Evolutionary conservation across 2,329 filamentous ascomycete genomes (phyloP), one percentile per base, ranked within the genome.

Genomic region (Aspergillus udagawae): DNA sequence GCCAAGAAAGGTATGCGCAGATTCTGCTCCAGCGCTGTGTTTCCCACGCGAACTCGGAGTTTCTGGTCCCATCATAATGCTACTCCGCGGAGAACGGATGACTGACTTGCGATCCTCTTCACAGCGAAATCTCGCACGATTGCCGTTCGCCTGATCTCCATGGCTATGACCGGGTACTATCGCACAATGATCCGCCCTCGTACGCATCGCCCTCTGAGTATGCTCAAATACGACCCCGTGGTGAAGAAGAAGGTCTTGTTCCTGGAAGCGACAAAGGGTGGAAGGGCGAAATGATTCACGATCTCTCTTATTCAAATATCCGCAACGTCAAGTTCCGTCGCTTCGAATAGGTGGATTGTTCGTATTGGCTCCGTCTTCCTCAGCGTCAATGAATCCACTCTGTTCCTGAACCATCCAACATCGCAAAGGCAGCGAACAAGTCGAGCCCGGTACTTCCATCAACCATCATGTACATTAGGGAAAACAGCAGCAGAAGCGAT

Each of bases 151-250:
- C 88, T 99, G 65, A 82, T 99, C 75, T 96, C 92, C 63, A 99
- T 99, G 94, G 94, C 94, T 74, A 88, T 96, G 88, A 99, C 94
- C 27, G 94, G 94, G 70, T 99, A 92, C 83, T 99, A 93, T 83
- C 92, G 93, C 77, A 95, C 91, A 54, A 86, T 96, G 76, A 83
- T 88, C 66, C 87, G 95, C 58, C 92, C 92, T 12, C 88, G 94
- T 66, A 83, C 85, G 29, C 83, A 92, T 61, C 82, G 88, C 48
- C 92, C 95, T 56, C 84, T 99, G 78, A 95, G 92, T 80, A 94
- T 99, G 91, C 81, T 99, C 68, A 99, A 99, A 82, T 99, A 99
- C 78, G 94, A 99, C 73, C 94, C 94, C 45, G 92, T 99, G 63
- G 94, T 99, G 55, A 90, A 92, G 75, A 91, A 93, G 81, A 90